Conservation (phyloP, 106 monocot species). For the Dioscorea zingiberensis region DNA sequence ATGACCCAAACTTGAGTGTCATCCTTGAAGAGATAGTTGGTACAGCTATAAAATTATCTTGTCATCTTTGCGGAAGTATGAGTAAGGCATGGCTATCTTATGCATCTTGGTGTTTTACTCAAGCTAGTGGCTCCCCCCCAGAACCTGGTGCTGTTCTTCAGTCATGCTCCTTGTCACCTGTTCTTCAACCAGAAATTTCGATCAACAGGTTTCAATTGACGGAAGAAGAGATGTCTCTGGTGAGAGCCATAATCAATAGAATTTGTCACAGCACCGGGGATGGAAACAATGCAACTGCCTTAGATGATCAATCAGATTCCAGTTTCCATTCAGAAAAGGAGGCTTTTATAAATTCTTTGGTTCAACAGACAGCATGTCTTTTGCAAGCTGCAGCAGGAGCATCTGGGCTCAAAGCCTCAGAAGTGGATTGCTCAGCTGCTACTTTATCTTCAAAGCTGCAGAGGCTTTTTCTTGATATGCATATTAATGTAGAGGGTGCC, state of each 20-base stretch:
- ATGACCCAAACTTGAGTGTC: slow-evolving; percentile 22
- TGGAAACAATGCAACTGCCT: slow-evolving; percentile 6
- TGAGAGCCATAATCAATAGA: slow-evolving; percentile 38
- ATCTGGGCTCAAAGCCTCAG: slow-evolving; percentile 47
- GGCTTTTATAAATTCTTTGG: slow-evolving; percentile 39
- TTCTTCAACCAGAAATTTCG: slow-evolving; percentile 54
- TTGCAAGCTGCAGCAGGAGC: slow-evolving; percentile 63
- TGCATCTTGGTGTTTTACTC: slow-evolving; percentile 94
- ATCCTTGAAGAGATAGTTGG: slow-evolving; percentile 76
- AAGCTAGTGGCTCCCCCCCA: slow-evolving; percentile 52
- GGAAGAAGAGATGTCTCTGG: slow-evolving; percentile 58
- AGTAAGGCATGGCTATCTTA: slow-evolving; percentile 93
- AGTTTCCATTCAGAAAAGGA: slow-evolving; percentile 7
- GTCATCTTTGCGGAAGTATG: slow-evolving; percentile 59
- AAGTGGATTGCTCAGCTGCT: slow-evolving; percentile 52
- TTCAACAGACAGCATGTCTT: slow-evolving; percentile 46
- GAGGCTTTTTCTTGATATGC: slow-evolving; percentile 34
- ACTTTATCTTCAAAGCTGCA: slow-evolving; percentile 49
- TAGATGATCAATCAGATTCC: slow-evolving; percentile 10
- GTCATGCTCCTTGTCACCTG: slow-evolving; percentile 49
- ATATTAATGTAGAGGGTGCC: slow-evolving; percentile 20
- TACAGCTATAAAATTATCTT: slow-evolving; percentile 50
- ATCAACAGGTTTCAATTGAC: slow-evolving; percentile 54
- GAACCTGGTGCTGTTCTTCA: slow-evolving; percentile 29
- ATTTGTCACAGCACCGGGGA: slow-evolving; percentile 24